Evolutionary conservation across 148 eudicot genomes (phyloP).

Genomic region (Polygonum maritimum): DNA sequence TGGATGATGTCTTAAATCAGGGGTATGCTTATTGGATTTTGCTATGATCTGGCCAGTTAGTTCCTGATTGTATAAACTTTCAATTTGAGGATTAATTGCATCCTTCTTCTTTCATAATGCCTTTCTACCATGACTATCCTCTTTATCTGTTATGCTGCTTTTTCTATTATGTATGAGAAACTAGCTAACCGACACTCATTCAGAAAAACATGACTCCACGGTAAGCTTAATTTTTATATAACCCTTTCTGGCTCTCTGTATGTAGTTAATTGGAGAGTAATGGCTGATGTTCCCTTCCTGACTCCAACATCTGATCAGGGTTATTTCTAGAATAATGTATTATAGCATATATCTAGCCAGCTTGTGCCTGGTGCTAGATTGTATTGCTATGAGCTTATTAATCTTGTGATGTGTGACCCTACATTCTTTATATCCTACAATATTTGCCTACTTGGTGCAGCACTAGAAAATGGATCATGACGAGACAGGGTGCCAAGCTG

Average conservation of each 20-base stretch:
- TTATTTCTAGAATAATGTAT: neutral
- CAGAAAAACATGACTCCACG: neutral
- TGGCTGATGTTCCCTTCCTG: neutral
- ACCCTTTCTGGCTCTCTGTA: neutral
- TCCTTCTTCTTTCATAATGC: neutral
- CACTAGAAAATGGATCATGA: constrained; percentile 47
- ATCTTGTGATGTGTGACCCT: neutral
- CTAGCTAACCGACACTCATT: neutral
- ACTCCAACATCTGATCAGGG: neutral
- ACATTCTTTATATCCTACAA: neutral
- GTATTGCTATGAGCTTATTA: neutral
- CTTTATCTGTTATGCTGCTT: neutral
- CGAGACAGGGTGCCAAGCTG: constrained; percentile 51
- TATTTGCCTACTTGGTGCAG: constrained; percentile 24
- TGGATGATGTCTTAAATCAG: neutral
- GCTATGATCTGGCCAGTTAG: neutral
- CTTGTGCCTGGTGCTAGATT: neutral
- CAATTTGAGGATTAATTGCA: neutral
- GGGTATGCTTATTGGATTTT: neutral
- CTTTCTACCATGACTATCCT: neutral
- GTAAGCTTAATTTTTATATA: neutral
- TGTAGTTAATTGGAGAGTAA: neutral
- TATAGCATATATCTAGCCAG: neutral
- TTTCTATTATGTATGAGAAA: neutral
- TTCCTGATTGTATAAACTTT: neutral